Conservation (phyloP, 768 basidiomycete genomes). For the Dacryopinax spathularia region DNA sequence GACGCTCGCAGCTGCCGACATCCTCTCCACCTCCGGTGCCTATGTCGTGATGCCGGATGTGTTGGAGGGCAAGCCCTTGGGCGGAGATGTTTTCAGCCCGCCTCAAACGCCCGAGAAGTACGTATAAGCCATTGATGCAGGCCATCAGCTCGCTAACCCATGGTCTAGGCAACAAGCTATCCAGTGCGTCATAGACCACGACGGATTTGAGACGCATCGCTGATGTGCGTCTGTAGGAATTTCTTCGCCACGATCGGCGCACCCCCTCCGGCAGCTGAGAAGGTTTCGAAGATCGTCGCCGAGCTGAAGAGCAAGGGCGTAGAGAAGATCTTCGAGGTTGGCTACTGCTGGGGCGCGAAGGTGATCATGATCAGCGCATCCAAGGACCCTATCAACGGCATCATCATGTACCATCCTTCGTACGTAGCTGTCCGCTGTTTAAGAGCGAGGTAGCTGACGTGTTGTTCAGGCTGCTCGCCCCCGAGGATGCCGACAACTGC, state of each 20-base stretch:
- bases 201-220: not conserved
- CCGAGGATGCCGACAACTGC: conserved; percentile 37
- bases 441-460: not conserved
- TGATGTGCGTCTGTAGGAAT: not conserved
- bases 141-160: not conserved
- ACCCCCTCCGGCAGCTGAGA: not conserved
- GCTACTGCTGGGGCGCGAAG: conserved; percentile 24
- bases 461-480: conserved; percentile 34
- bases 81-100: not conserved
- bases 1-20: not conserved
- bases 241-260: not conserved
- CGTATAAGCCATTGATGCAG: not conserved
- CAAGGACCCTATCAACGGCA: conserved; percentile 28
- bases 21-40: not conserved
- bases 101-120: not conserved
- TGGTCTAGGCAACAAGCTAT: not conserved
- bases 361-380: conserved; percentile 23
- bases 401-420: conserved; percentile 46
- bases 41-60: not conserved
- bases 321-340: not conserved
- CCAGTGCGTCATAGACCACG: not conserved
- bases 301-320: not conserved
- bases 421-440: conserved; percentile 15
- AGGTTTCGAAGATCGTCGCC: not conserved
- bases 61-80: conserved; percentile 3